These are phyloP conservation scores for Hexamita inflata DNA, from an alignment of 208 protist genomes.

Conservation along the genomic window DNA sequence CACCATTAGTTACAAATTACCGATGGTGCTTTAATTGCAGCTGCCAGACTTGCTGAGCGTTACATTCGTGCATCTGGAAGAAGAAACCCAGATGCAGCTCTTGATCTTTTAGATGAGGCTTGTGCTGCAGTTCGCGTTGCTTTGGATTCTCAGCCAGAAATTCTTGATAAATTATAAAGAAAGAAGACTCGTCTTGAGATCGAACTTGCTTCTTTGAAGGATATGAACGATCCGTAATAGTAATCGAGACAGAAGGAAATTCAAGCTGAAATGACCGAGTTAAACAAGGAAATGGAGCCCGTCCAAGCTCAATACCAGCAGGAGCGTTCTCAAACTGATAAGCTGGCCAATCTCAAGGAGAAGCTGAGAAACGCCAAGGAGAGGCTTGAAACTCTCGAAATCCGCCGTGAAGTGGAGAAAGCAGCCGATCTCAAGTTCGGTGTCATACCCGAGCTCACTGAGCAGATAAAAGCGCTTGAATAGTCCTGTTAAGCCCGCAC, in stretches of 20 bases:
- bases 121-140: conserved; percentile 66
- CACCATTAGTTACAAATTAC: conserved; percentile 62
- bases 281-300: conserved; percentile 60
- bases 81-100: conserved; percentile 91
- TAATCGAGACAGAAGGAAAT: conserved; percentile 37
- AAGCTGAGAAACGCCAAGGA: conserved; percentile 66
- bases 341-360: conserved; percentile 60
- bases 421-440: conserved; percentile 79
- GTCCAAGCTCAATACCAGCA: conserved; percentile 60
- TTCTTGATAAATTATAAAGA: conserved; percentile 68
- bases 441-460: conserved; percentile 74
- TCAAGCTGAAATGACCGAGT: conserved; percentile 56
- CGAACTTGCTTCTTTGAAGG: conserved; percentile 69
- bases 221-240: conserved; percentile 61
- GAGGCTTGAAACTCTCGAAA: conserved; percentile 57
- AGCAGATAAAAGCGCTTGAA: conserved; percentile 45
- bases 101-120: conserved; percentile 91
- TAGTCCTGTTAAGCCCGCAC: not conserved
- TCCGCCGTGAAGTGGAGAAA: conserved; percentile 30
- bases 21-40: conserved; percentile 59
- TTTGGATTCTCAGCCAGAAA: conserved; percentile 80
- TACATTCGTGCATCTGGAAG: conserved; percentile 72
- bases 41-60: conserved; percentile 60
- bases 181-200: conserved; percentile 55
- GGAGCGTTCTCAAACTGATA: conserved; percentile 61